Evolutionary conservation across 2,329 filamentous ascomycete genomes (phyloP).

Genomic region (Sphaerulina vaccinii): DNA sequence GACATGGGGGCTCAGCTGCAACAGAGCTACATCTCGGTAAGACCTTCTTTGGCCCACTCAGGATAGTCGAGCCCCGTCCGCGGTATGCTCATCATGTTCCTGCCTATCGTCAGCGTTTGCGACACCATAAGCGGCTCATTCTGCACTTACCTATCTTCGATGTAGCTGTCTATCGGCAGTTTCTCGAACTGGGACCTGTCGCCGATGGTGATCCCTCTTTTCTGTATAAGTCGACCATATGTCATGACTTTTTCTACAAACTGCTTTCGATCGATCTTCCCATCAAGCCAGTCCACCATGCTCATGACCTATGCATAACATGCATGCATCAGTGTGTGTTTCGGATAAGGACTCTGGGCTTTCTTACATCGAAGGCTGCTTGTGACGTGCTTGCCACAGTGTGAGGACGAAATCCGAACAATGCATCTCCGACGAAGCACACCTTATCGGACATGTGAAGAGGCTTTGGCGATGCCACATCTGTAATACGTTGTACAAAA

Average conservation of each 20-base stretch:
- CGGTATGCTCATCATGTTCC: constrained; percentile 24
- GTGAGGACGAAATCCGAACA: constrained; percentile 48
- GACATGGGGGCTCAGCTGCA: background rate
- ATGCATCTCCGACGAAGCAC: constrained; percentile 48
- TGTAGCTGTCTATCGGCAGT: constrained; percentile 41
- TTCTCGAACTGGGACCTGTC: constrained; percentile 42
- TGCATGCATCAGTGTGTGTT: constrained; percentile 30
- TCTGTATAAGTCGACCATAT: constrained; percentile 42
- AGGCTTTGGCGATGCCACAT: constrained; percentile 41
- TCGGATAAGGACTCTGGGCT: constrained; percentile 42
- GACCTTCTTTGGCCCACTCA: constrained; percentile 23
- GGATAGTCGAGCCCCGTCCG: constrained; percentile 21
- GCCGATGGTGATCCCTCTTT: constrained; percentile 42
- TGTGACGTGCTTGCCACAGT: constrained; percentile 48
- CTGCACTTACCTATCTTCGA: constrained; percentile 30
- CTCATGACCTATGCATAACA: constrained; percentile 32
- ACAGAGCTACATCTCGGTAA: constrained; percentile 8
- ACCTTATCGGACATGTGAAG: constrained; percentile 45
- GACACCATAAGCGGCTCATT: no score
- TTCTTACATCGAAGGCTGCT: constrained; percentile 46
- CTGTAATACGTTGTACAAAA: constrained; percentile 48
- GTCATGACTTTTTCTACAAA: constrained; percentile 42
- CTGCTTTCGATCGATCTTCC: constrained; percentile 37
- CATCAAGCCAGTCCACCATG: constrained; percentile 41
- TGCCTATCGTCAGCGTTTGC: background rate